These are phyloP conservation scores for Xylaria longipes DNA, from an alignment of 495 filamentous ascomycete species.

Conservation along the genomic window DNA sequence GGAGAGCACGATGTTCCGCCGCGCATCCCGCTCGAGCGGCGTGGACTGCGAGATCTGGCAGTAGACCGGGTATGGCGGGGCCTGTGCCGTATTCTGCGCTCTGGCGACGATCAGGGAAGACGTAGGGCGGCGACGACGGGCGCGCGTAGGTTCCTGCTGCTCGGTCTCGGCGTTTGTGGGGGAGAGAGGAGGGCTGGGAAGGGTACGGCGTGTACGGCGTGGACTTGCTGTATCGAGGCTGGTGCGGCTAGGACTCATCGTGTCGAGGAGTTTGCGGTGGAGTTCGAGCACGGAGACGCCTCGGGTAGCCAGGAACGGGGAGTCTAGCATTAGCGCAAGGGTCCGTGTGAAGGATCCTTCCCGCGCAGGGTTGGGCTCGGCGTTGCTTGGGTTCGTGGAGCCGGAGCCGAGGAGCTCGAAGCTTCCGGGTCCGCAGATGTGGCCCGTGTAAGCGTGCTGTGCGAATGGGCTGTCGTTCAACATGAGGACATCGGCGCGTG, in stretches of 20 bases:
- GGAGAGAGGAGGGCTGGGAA: background rate
- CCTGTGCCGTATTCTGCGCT: background rate
- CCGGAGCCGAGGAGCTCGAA: constrained; percentile 26
- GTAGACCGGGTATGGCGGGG: constrained; percentile 15
- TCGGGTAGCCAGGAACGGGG: background rate
- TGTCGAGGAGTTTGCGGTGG: constrained; percentile 25
- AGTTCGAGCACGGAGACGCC: constrained; percentile 22
- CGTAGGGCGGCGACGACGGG: too few species aligned
- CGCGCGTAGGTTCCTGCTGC: background rate
- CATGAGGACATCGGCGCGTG: constrained; percentile 24
- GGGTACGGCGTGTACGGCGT: background rate
- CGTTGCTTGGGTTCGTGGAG: constrained; percentile 6
- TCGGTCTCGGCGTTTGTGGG: background rate
- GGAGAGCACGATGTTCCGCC: constrained; percentile 16
- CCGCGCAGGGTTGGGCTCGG: background rate
- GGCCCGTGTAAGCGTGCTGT: constrained; percentile 13
- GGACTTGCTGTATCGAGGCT: background rate
- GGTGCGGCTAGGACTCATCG: background rate
- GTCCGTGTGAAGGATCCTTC: constrained; percentile 22
- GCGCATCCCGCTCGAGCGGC: background rate
- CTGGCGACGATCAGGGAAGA: background rate
- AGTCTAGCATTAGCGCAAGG: constrained; percentile 17
- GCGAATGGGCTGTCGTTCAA: constrained; percentile 27
- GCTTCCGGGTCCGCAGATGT: constrained; percentile 4
- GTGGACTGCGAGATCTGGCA: constrained; percentile 9